A percentile compares a stretch with the other conserved stretches of the same genome.
phyloP scores from a whole-genome alignment of 2,329 filamentous ascomycete genomes.

The Pochonia chlamydosporia region DNA sequence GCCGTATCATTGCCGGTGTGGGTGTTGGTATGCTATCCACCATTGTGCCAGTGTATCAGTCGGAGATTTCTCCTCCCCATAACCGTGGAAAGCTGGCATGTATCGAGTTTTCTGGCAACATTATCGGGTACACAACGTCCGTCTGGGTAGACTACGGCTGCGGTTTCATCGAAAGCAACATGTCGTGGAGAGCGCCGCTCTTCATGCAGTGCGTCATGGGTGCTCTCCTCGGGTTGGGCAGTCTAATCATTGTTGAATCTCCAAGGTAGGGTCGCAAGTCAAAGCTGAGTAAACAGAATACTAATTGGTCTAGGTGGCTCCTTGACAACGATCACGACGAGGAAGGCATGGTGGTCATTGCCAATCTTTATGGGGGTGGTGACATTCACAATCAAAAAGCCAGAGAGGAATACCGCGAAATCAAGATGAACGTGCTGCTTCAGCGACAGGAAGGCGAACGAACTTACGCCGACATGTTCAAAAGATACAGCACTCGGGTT shows the following conservation, averaged over 20 bases:
- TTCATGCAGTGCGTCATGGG: conserved; percentile 96
- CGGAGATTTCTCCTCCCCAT: conserved; percentile 92
- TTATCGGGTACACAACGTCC: conserved; percentile 89
- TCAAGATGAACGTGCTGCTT: conserved; percentile 95
- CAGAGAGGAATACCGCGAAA: conserved; percentile 93
- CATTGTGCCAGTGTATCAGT: conserved; percentile 90
- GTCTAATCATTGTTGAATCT: conserved; percentile 91
- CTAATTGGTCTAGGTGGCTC: conserved; percentile 65
- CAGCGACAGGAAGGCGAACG: conserved; percentile 93
- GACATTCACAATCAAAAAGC: conserved; percentile 93
- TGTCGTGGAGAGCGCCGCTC: conserved; percentile 86
- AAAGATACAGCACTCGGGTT: conserved; percentile 81
- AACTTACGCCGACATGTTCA: conserved; percentile 91
- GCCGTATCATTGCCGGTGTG: conserved; percentile 77
- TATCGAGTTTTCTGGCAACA: conserved; percentile 97
- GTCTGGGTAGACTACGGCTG: conserved; percentile 99
- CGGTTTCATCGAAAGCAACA: conserved; percentile 77
- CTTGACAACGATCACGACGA: conserved; percentile 97
- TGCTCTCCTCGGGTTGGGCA: conserved; percentile 74
- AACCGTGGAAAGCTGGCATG: conserved; percentile 93
- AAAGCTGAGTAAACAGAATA: background rate
- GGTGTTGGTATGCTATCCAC: conserved; percentile 86
- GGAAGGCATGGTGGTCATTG: conserved; percentile 96
- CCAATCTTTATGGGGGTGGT: conserved; percentile 91
- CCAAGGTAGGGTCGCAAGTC: conserved; percentile 58